phyloP scores from a whole-genome alignment of 305 asterid genomes.

The Fraxinus sp. region DNA sequence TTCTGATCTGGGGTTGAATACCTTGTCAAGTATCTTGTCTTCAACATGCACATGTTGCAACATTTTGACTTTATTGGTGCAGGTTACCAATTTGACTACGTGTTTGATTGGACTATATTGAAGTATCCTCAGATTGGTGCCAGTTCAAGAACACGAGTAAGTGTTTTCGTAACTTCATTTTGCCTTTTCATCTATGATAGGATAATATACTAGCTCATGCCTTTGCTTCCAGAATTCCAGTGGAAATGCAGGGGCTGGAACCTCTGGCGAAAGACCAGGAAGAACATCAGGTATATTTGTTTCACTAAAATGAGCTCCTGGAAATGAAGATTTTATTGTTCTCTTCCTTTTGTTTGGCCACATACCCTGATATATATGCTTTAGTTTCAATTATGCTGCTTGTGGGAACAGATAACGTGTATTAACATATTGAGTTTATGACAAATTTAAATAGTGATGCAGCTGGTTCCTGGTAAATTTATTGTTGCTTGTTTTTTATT shows the following conservation, averaged over 20 bases:
- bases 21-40: constrained; percentile 5
- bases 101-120: constrained; percentile 91
- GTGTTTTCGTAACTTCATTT: constrained; percentile 22
- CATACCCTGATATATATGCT: neutral
- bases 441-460: constrained; percentile 1
- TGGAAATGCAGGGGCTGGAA: constrained; percentile 76
- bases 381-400: neutral
- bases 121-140: constrained; percentile 92
- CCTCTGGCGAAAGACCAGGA: constrained; percentile 84
- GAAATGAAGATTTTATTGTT: constrained; percentile 16
- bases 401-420: neutral
- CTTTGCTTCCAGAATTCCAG: constrained; percentile 57
- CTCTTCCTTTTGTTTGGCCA: neutral
- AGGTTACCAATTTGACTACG: constrained; percentile 96
- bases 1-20: constrained; percentile 1
- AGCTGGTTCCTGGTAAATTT: constrained; percentile 3
- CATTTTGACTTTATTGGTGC: constrained; percentile 28
- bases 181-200: constrained; percentile 12
- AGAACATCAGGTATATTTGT: constrained; percentile 62
- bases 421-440: neutral
- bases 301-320: constrained; percentile 1
- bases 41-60: constrained; percentile 13
- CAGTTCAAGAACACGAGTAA: constrained; percentile 71
- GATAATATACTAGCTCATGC: constrained; percentile 17
- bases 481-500: constrained; percentile 14